phyloP scores from a whole-genome alignment of 148 eudicot species.

The Silene latifolia region DNA sequence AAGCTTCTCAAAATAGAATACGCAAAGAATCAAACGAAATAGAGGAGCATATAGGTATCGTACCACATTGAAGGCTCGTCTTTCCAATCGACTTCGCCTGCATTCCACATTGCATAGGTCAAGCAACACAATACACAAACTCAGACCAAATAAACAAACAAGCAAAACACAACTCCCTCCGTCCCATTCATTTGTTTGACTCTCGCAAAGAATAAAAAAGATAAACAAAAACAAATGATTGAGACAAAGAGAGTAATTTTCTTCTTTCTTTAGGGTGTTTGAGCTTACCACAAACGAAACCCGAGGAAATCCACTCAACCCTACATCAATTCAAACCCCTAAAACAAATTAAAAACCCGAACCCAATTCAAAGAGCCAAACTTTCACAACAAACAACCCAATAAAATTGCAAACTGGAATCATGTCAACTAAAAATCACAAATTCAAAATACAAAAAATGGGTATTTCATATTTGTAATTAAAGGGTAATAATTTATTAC shows the following conservation, averaged over 20 bases:
- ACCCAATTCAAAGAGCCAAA: conserved; percentile 7
- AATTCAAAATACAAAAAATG: neutral
- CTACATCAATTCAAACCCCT: conserved; percentile 22
- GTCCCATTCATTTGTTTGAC: no score
- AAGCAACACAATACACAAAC: conserved; percentile 1
- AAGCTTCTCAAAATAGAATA: no score
- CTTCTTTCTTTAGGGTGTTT: neutral
- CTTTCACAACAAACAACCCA: neutral
- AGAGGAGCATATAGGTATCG: neutral
- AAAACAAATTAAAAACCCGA: conserved; percentile 1
- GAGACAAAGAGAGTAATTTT: no score
- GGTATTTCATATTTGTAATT: neutral
- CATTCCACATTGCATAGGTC: conserved; percentile 19
- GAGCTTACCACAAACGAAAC: conserved; percentile 60
- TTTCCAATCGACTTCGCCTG: conserved; percentile 61
- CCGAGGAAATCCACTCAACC: conserved; percentile 50
- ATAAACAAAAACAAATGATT: no score
- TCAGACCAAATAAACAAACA: neutral
- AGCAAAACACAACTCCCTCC: no score
- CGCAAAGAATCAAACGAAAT: neutral
- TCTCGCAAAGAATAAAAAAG: no score
- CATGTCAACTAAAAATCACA: neutral
- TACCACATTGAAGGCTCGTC: conserved; percentile 59
- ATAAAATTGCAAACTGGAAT: neutral
- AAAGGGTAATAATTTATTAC: conserved; percentile 27